These are phyloP conservation scores for Barnettozyma salicaria DNA, from an alignment of 805 yeast genomes.

Conservation along the genomic window DNA sequence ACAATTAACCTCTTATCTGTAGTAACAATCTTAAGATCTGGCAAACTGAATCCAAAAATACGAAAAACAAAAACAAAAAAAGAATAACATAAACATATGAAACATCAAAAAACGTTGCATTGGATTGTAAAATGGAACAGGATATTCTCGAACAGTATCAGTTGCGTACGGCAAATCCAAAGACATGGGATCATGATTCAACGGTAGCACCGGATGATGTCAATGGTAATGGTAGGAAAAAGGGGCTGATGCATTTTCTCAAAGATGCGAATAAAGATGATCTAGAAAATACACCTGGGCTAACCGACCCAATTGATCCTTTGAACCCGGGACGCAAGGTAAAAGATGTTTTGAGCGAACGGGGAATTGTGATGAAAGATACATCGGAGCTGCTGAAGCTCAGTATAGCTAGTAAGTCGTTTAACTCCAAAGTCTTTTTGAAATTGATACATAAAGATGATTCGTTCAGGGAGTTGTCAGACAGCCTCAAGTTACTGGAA, in stretches of 20 bases:
- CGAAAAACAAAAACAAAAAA: too few relatives aligned
- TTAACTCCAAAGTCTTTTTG: conserved; percentile 52
- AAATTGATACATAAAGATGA: conserved; percentile 51
- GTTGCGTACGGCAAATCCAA: conserved; percentile 38
- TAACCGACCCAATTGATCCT: conserved; percentile 45
- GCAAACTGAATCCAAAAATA: too few relatives aligned
- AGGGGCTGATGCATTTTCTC: conserved; percentile 12
- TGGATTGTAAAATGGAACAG: too few relatives aligned
- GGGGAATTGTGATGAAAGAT: conserved; percentile 35
- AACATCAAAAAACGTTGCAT: too few relatives aligned
- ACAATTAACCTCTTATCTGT: background rate
- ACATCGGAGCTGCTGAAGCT: conserved; percentile 35
- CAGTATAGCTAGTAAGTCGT: conserved; percentile 50
- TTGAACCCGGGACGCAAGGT: conserved; percentile 47
- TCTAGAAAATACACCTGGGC: conserved; percentile 15
- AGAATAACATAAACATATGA: too few relatives aligned
- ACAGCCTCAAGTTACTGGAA: conserved; percentile 45
- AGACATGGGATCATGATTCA: conserved; percentile 33
- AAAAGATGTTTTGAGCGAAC: conserved; percentile 35
- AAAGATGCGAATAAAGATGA: conserved; percentile 24
- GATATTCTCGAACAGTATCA: conserved; percentile 36
- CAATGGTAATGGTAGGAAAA: conserved; percentile 6
- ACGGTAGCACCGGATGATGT: conserved; percentile 21
- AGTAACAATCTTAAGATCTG: background rate
- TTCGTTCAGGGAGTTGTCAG: conserved; percentile 42